Percentiles rank a stretch among this genome's conserved stretches.
These are phyloP conservation scores for Cryptococcus neoformans DNA, from an alignment of 1,284 basidiomycete species.

Conservation along the genomic window DNA sequence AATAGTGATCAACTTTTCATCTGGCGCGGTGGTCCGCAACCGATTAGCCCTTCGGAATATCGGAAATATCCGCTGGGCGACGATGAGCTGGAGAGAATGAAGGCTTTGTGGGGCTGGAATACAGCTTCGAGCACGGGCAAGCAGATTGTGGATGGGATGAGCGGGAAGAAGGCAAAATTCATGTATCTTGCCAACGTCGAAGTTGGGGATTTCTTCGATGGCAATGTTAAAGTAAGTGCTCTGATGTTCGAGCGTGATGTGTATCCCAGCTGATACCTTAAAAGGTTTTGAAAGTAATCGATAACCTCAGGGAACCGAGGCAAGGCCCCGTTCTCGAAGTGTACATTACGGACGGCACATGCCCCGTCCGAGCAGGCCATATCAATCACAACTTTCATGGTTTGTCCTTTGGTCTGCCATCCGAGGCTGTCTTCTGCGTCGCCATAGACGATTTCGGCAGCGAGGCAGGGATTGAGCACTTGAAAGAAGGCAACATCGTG, in stretches of 20 bases:
- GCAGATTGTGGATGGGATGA: neutral
- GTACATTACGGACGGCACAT: constrained; percentile 40
- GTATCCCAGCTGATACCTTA: neutral
- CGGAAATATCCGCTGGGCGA: neutral
- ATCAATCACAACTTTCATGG: constrained; percentile 29
- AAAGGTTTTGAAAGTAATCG: neutral
- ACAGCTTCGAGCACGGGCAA: neutral
- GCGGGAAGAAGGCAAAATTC: constrained; percentile 4
- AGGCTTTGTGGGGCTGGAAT: neutral
- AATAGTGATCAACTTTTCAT: too few species aligned
- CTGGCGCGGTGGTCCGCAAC: constrained; percentile 1
- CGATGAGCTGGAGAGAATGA: constrained; percentile 10
- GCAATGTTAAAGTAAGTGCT: constrained; percentile 26
- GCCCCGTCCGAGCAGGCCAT: neutral
- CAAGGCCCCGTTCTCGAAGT: constrained; percentile 21
- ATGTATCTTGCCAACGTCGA: constrained; percentile 3
- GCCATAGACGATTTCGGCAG: constrained; percentile 10
- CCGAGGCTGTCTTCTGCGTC: constrained; percentile 14
- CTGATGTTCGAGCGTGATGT: neutral
- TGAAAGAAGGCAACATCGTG: constrained; percentile 17
- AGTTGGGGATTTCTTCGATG: constrained; percentile 17
- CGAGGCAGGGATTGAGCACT: neutral
- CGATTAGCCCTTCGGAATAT: constrained; percentile 12
- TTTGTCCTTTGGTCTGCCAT: constrained; percentile 12
- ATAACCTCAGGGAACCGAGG: constrained; percentile 11